Percentiles rank a stretch among this genome's conserved stretches.
Evolutionary conservation across 768 basidiomycete species (phyloP).

Genomic region (Tylopilus rubrobrunneus): DNA sequence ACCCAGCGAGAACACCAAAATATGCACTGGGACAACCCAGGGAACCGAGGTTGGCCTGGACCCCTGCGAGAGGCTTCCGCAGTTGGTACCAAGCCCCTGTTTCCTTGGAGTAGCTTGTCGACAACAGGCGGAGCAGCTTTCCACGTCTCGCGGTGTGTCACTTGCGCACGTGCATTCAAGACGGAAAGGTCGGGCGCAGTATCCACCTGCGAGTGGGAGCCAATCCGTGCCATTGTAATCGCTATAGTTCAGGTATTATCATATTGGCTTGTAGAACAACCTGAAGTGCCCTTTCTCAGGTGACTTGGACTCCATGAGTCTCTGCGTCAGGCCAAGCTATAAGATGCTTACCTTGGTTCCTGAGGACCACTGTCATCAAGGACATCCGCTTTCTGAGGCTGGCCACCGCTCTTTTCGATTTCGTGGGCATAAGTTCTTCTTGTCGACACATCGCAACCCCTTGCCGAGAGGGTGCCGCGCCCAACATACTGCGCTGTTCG

Average conservation of each 20-base stretch:
- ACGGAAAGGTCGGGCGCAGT: too few relatives aligned
- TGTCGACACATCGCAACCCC: not conserved
- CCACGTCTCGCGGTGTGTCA: not conserved
- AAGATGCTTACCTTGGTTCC: not conserved
- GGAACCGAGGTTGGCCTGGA: not conserved
- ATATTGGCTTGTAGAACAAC: not conserved
- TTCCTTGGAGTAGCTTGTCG: not conserved
- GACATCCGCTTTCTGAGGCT: not conserved
- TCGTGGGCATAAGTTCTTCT: not conserved
- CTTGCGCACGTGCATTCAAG: not conserved
- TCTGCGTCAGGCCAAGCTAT: not conserved
- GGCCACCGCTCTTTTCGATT: not conserved
- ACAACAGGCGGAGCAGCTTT: not conserved
- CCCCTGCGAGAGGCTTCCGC: not conserved
- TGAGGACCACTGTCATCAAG: not conserved
- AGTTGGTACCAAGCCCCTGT: not conserved
- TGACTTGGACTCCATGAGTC: slow-evolving; percentile 4
- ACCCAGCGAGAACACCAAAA: slow-evolving; percentile 4
- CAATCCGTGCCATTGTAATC: not conserved
- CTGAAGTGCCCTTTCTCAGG: not conserved
- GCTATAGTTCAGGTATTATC: not conserved
- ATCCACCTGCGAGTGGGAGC: not conserved
- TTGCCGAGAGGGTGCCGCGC: not conserved
- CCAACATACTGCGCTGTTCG: too few relatives aligned
- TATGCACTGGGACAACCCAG: not conserved